Evolutionary conservation across 768 basidiomycete species (phyloP).

Genomic region (Termitomyces sp.): DNA sequence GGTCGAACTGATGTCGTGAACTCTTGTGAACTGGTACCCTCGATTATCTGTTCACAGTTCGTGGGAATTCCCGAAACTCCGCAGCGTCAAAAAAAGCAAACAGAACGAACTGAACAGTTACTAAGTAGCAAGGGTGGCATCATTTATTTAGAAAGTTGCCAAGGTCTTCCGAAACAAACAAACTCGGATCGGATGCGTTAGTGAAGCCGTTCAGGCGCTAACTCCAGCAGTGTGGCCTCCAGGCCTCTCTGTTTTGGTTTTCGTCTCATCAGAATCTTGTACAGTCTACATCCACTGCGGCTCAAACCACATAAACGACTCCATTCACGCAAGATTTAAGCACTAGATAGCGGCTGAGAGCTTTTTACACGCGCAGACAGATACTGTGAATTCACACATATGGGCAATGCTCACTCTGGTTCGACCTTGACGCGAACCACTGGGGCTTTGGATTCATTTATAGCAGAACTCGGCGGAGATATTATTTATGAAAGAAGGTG

Average conservation of each 20-base stretch:
- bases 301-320: neutral
- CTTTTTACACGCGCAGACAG: neutral
- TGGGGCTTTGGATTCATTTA: conserved; percentile 86
- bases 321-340: neutral
- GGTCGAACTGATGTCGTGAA: too few species aligned
- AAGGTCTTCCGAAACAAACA: neutral
- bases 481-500: conserved; percentile 92
- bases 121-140: too few species aligned
- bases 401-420: conserved; percentile 80
- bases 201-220: too few species aligned
- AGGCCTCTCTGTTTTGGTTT: neutral
- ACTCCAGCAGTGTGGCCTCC: too few species aligned
- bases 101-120: too few species aligned
- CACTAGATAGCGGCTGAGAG: neutral
- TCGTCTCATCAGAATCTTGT: neutral
- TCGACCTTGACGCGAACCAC: conserved; percentile 68
- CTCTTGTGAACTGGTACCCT: too few species aligned
- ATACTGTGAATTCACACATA: conserved; percentile 23
- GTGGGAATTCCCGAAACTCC: too few species aligned
- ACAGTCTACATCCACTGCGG: neutral
- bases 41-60: too few species aligned
- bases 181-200: neutral
- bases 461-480: conserved; percentile 84
- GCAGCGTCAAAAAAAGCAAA: too few species aligned
- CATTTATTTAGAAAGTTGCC: too few species aligned